Evolutionary conservation across 2,329 filamentous ascomycete species (phyloP).

Genomic region (Microdochium bolleyi): DNA sequence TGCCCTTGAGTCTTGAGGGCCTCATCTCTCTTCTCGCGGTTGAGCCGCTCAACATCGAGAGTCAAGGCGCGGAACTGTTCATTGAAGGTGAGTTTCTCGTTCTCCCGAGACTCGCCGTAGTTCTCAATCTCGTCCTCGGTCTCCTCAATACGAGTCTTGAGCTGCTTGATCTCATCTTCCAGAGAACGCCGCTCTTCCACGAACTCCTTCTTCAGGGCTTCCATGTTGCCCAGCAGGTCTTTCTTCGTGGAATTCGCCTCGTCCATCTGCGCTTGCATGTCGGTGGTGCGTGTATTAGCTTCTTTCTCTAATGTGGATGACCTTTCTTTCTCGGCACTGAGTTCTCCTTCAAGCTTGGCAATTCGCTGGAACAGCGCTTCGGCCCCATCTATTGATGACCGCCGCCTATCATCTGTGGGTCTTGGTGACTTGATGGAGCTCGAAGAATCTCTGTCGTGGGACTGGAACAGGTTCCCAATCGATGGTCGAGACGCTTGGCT

Average conservation of each 20-base stretch:
- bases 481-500: conserved; percentile 47
- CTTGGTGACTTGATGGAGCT: conserved; percentile 37
- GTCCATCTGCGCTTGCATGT: conserved; percentile 63
- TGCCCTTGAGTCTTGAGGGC: conserved; percentile 51
- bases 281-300: conserved; percentile 46
- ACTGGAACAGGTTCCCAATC: conserved; percentile 46
- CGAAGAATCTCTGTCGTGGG: conserved; percentile 40
- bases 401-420: conserved; percentile 32
- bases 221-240: conserved; percentile 90
- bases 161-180: conserved; percentile 68
- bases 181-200: conserved; percentile 75
- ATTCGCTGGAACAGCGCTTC: conserved; percentile 40
- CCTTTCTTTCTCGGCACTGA: conserved; percentile 64
- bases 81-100: conserved; percentile 66
- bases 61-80: conserved; percentile 61
- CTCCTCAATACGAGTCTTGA: conserved; percentile 76
- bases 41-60: conserved; percentile 59
- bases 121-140: conserved; percentile 88
- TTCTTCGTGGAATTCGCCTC: conserved; percentile 89
- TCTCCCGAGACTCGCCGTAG: conserved; percentile 73
- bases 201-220: conserved; percentile 84
- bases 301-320: conserved; percentile 63
- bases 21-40: conserved; percentile 49
- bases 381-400: conserved; percentile 32
- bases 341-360: conserved; percentile 67